These are phyloP conservation scores for Colletotrichum melonis DNA, from an alignment of 2,329 filamentous ascomycete genomes.

Conservation along the genomic window DNA sequence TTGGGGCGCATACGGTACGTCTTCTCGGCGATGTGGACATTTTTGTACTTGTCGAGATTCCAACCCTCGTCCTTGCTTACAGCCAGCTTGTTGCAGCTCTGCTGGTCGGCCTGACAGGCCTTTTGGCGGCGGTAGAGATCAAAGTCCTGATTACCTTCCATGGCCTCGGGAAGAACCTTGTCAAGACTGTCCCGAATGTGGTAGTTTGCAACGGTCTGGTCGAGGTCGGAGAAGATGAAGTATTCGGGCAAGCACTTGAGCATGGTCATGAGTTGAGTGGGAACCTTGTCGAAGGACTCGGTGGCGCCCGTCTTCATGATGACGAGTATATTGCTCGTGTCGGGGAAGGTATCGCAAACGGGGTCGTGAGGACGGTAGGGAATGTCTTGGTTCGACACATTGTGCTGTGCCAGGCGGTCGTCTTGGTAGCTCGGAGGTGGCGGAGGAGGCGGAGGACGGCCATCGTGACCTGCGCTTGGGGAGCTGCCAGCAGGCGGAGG, in stretches of 20 bases:
- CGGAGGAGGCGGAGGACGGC: not conserved
- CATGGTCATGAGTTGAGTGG: constrained; percentile 65
- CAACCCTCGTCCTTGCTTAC: constrained; percentile 53
- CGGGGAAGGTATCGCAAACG: constrained; percentile 53
- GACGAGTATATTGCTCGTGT: constrained; percentile 59
- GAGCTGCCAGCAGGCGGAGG: constrained; percentile 6
- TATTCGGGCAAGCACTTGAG: constrained; percentile 62
- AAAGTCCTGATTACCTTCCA: constrained; percentile 61
- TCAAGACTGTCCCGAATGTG: constrained; percentile 59
- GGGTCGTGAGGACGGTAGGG: constrained; percentile 40
- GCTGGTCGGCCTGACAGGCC: constrained; percentile 56
- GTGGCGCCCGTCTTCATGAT: constrained; percentile 70
- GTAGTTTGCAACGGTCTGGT: constrained; percentile 57
- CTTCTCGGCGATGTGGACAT: constrained; percentile 69
- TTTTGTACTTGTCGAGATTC: constrained; percentile 72
- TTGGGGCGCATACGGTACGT: constrained; percentile 60
- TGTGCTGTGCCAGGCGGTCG: constrained; percentile 18
- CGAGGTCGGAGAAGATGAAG: constrained; percentile 69
- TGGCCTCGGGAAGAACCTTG: constrained; percentile 54
- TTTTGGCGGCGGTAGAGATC: constrained; percentile 59
- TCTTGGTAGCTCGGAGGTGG: constrained; percentile 7
- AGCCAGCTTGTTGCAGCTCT: constrained; percentile 53
- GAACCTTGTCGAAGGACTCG: constrained; percentile 62
- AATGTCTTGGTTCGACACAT: constrained; percentile 26
- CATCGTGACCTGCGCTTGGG: constrained; percentile 34